phyloP scores from a whole-genome alignment of 2,329 filamentous ascomycete species.

The Fulvia fulva region DNA sequence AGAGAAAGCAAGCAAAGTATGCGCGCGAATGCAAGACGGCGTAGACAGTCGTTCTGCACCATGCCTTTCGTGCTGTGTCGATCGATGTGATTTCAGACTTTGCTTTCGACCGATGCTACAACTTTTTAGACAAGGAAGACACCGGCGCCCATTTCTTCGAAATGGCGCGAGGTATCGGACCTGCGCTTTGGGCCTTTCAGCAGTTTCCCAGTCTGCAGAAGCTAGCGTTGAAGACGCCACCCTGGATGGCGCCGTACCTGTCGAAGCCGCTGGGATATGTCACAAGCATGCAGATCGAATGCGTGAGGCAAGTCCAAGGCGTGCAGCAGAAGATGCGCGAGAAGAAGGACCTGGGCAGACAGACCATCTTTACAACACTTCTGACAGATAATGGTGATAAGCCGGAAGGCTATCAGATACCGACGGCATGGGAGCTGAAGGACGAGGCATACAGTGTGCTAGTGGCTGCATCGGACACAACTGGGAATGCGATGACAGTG shows the following conservation, averaged over 20 bases:
- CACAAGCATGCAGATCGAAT: conserved; percentile 18
- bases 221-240: conserved; percentile 23
- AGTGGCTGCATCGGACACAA: conserved; percentile 35
- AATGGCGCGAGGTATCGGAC: conserved; percentile 22
- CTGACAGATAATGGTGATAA: conserved; percentile 19
- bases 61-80: conserved; percentile 28
- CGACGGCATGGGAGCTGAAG: conserved; percentile 26
- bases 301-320: conserved; percentile 20
- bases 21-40: conserved; percentile 4
- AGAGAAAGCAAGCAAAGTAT: conserved; percentile 23
- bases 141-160: conserved; percentile 28
- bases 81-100: conserved; percentile 34
- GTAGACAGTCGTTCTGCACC: conserved; percentile 27
- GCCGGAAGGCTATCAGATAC: conserved; percentile 19
- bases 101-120: conserved; percentile 30
- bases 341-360: conserved; percentile 14
- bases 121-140: conserved; percentile 29
- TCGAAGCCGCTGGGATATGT: conserved; percentile 20
- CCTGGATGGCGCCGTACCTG: conserved; percentile 23
- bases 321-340: conserved; percentile 18
- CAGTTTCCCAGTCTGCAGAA: conserved; percentile 20
- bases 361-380: conserved; percentile 31
- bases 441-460: conserved; percentile 30
- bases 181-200: conserved; percentile 22
- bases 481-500: conserved; percentile 35